Evolutionary conservation across 208 protist genomes (phyloP).

Genomic region (Trypanosomatidae sp.): DNA sequence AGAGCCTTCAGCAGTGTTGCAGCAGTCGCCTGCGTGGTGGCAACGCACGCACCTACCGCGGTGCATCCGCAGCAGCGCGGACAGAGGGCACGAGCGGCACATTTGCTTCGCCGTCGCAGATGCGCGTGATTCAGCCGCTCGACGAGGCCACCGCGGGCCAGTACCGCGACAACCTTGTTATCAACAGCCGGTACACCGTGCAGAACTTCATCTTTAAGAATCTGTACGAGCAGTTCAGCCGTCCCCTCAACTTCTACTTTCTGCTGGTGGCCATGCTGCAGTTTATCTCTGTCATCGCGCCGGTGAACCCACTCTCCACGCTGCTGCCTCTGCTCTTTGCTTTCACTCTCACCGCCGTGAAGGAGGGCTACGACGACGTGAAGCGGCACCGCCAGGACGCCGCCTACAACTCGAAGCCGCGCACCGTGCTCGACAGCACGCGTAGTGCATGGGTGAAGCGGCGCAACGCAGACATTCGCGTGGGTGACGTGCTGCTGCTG

Average conservation of each 20-base stretch:
- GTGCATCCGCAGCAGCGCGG: too few relatives aligned
- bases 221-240: constrained; percentile 96
- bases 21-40: too few relatives aligned
- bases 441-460: constrained; percentile 30
- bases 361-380: constrained; percentile 95
- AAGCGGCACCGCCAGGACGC: constrained; percentile 83
- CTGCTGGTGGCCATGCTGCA: constrained; percentile 93
- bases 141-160: constrained; percentile 27
- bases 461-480: constrained; percentile 57
- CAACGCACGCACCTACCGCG: too few relatives aligned
- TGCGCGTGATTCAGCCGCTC: constrained; percentile 52
- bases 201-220: constrained; percentile 96
- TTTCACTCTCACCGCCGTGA: constrained; percentile 91
- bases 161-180: constrained; percentile 84
- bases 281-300: constrained; percentile 91
- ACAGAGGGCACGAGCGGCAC: too few relatives aligned
- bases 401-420: constrained; percentile 69
- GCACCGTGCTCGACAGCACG: constrained; percentile 38
- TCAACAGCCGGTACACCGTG: constrained; percentile 94
- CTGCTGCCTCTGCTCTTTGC: constrained; percentile 94
- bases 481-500: constrained; percentile 89
- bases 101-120: background rate
- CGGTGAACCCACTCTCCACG: constrained; percentile 92
- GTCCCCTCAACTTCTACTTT: constrained; percentile 97
- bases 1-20: too few relatives aligned